phyloP scores from a whole-genome alignment of 352 stramenopile species.

The Phytophthora meadii region DNA sequence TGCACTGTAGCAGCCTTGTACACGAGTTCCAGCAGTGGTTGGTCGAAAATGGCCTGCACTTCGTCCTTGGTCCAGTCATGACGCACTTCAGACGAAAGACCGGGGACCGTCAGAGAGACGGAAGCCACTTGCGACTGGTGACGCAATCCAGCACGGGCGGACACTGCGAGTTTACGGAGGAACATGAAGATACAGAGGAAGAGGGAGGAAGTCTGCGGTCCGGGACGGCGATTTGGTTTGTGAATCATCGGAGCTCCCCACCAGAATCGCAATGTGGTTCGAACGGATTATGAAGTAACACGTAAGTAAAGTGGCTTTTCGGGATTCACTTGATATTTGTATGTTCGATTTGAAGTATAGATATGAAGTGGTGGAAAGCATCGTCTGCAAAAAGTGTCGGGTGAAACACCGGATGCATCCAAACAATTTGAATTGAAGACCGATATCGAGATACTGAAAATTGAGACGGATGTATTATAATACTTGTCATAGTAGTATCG shows the following conservation, averaged over 20 bases:
- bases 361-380: slow-evolving; percentile 12
- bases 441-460: no score
- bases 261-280: slow-evolving; percentile 29
- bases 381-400: slow-evolving; percentile 3
- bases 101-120: slow-evolving; percentile 69
- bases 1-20: slow-evolving; percentile 97
- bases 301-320: slow-evolving; percentile 9
- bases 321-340: slow-evolving; percentile 11
- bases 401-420: slow-evolving; percentile 23
- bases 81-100: slow-evolving; percentile 70
- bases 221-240: slow-evolving; percentile 27
- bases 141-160: slow-evolving; percentile 23
- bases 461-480: no score
- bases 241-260: slow-evolving; percentile 20
- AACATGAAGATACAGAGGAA: slow-evolving; percentile 37
- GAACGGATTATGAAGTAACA: slow-evolving; percentile 34
- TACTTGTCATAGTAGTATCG: background rate
- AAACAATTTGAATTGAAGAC: slow-evolving; percentile 17
- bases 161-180: slow-evolving; percentile 41
- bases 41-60: slow-evolving; percentile 94
- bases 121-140: slow-evolving; percentile 40
- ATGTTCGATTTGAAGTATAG: slow-evolving; percentile 7
- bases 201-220: slow-evolving; percentile 8
- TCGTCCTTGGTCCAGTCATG: slow-evolving; percentile 96
- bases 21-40: slow-evolving; percentile 97